Evolutionary conservation across 2,329 filamentous ascomycete genomes (phyloP).

Genomic region (Xylaria sp.): DNA sequence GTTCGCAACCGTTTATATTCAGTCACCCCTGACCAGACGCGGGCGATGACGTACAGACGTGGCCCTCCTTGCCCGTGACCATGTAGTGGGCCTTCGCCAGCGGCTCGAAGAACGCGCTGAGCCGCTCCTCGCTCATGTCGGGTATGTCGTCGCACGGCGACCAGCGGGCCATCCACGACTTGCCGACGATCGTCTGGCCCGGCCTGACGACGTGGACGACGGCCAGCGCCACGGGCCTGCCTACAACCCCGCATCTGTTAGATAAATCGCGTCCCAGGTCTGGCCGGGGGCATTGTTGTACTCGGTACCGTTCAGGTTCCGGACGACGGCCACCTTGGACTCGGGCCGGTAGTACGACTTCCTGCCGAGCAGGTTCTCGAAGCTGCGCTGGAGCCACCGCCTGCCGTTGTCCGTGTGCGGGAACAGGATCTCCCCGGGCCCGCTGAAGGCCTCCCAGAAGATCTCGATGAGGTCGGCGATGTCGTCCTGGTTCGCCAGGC

Average conservation of each 20-base stretch:
- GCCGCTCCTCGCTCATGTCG: conserved; percentile 24
- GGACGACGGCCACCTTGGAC: conserved; percentile 27
- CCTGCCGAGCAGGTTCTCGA: conserved; percentile 29
- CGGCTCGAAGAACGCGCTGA: conserved; percentile 31
- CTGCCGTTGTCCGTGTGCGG: conserved; percentile 29
- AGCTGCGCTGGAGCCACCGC: conserved; percentile 31
- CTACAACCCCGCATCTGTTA: conserved; percentile 18
- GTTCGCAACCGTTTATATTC: too few species aligned
- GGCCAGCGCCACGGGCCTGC: conserved; percentile 24
- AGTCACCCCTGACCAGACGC: not conserved
- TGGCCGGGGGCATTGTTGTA: not conserved
- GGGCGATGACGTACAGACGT: conserved; percentile 28
- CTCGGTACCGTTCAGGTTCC: conserved; percentile 26
- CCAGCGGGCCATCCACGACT: conserved; percentile 32
- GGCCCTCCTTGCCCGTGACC: conserved; percentile 29
- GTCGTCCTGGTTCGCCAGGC: conserved; percentile 27
- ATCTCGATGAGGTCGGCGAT: conserved; percentile 29
- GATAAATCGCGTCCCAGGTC: not conserved
- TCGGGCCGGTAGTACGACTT: conserved; percentile 28
- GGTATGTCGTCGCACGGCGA: conserved; percentile 25
- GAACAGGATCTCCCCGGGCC: conserved; percentile 28
- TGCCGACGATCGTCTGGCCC: conserved; percentile 26
- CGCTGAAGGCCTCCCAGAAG: conserved; percentile 31
- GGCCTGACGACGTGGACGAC: conserved; percentile 29
- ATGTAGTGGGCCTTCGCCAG: conserved; percentile 29